Evolutionary conservation across 257 asterid species (phyloP).

Genomic region (Echium plantagineum): DNA sequence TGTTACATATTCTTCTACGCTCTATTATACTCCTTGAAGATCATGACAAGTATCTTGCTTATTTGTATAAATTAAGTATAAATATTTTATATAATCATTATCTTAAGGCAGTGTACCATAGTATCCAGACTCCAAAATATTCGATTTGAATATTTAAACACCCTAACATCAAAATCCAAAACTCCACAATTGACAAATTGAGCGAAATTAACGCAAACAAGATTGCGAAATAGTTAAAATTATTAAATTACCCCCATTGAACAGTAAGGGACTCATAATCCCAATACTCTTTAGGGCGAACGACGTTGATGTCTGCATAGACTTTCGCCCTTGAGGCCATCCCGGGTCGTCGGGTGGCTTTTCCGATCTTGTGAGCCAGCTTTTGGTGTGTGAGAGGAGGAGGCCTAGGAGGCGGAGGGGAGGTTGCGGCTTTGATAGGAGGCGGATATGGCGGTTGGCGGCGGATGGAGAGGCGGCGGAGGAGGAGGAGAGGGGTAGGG

Average conservation of each 20-base stretch:
- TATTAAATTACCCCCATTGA: slow-evolving; percentile 82
- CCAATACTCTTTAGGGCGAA: slow-evolving; percentile 89
- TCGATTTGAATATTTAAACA: no score
- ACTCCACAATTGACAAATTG: no score
- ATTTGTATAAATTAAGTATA: no score
- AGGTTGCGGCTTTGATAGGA: slow-evolving; percentile 12
- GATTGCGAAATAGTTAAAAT: not conserved
- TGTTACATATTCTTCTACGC: no score
- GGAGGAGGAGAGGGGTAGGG: slow-evolving; percentile 6
- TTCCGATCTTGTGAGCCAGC: slow-evolving; percentile 87
- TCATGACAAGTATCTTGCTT: no score
- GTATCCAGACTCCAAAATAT: no score
- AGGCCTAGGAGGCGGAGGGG: slow-evolving; percentile 24
- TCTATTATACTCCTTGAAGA: no score
- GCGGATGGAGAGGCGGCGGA: slow-evolving; percentile 12
- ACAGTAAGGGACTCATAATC: slow-evolving; percentile 83
- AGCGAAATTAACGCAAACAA: not conserved
- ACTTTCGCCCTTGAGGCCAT: slow-evolving; percentile 81
- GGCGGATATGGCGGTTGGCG: slow-evolving; percentile 8
- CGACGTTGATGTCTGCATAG: slow-evolving; percentile 66
- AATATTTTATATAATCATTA: no score
- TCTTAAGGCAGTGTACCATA: no score
- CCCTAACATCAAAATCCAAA: no score
- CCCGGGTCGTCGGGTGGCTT: slow-evolving; percentile 79
- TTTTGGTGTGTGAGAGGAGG: slow-evolving; percentile 25